A percentile compares a stretch with the other conserved stretches of the same genome.
These are phyloP conservation scores for Rhodofomes roseus DNA, from an alignment of 1,284 basidiomycete genomes.

Conservation along the genomic window DNA sequence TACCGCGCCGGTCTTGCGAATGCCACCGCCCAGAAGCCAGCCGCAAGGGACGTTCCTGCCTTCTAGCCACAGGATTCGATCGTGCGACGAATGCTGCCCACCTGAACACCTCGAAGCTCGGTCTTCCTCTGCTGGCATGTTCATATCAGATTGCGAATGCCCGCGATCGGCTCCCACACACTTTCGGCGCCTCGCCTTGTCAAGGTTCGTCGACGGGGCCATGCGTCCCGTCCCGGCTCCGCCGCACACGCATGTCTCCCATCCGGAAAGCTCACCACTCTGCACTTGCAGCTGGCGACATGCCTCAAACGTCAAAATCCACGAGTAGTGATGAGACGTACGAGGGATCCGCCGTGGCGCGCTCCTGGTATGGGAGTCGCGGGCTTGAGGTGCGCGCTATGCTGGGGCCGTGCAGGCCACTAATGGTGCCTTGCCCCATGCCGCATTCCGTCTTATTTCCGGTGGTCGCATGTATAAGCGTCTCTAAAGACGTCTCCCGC, in stretches of 20 bases:
- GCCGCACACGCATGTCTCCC: no score
- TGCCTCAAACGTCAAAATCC: neutral
- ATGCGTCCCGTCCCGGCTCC: no score
- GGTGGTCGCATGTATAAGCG: neutral
- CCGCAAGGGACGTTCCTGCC: neutral
- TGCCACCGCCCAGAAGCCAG: neutral
- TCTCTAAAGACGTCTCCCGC: neutral
- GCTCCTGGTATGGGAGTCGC: neutral
- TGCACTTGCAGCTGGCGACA: neutral
- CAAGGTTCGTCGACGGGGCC: neutral
- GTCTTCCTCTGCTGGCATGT: neutral
- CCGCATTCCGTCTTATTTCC: neutral
- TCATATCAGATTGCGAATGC: slow-evolving; percentile 3
- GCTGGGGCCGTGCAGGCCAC: neutral
- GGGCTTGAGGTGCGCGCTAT: neutral
- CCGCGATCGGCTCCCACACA: neutral
- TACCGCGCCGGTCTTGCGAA: slow-evolving; percentile 1
- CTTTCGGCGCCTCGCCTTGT: neutral
- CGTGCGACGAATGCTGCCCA: neutral
- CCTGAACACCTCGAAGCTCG: neutral
- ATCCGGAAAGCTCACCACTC: neutral
- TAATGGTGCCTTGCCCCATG: neutral
- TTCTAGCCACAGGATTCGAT: neutral
- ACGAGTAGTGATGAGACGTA: neutral
- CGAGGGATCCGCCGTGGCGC: neutral